Evolutionary conservation across 306 rosid genomes (phyloP), one percentile per base, ranked within the genome.

Genomic region (Astragalus glycyphyllos): DNA sequence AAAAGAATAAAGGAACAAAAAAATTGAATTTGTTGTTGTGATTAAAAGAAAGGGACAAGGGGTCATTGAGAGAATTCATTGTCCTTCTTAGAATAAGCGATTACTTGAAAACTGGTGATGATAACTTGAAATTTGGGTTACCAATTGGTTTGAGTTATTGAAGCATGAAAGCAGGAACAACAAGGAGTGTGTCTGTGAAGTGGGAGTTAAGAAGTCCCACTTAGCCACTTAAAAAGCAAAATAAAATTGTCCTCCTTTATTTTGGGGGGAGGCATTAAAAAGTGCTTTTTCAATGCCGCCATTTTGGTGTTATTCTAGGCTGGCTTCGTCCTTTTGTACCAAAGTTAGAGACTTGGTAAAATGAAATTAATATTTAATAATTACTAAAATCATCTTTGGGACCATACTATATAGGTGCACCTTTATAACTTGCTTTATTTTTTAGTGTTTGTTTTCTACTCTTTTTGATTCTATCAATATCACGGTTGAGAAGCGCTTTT

Each of bases 201-300:
- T 53, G 82, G 82, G 71, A 53, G 63, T 26, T 62, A 58, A 41
- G 58, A 2, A 79, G 55, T 34, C 78, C 81, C 88, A 65, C 83
- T 37, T 51, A 67, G 77, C 29, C 69, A 37, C 16, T 72, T 51
- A 23, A 69, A 65, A 66, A 72, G 68, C 16, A 0, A 26, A 26
- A 26, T 0, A 77, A 69, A 46, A 40, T 76, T 75, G 60, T 81
- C 79, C 69, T 72, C 90, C 83, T 58, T 55, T 70, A 70, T 86
- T 86, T 82, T 81, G 84, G 96, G 95, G 49, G 57, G 50, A 60
- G 62, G 59, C 31, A 26, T 26, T 26, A 26, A 26, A 26, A 46
- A 13, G 11, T 61, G 65, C 86, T 84, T 81, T 82, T 76, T 76
- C 82, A 50, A 70, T 34, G 75, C 83, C 80, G 42, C 84, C 86